phyloP scores from a whole-genome alignment of 2,329 filamentous ascomycete genomes.

The Chrysoporthe puriensis region DNA sequence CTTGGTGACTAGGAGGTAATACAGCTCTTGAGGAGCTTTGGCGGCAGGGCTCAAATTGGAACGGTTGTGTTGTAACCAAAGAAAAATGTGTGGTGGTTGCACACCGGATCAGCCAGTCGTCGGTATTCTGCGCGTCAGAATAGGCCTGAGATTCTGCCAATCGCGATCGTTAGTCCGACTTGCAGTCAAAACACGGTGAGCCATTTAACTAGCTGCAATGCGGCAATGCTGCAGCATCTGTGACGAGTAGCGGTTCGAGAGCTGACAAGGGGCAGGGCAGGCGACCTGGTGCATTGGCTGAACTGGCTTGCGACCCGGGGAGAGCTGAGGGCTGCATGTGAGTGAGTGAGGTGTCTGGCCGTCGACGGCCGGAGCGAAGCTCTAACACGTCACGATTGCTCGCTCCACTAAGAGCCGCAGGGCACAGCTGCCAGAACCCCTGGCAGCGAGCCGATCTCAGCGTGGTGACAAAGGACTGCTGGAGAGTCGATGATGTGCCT shows the following conservation, averaged over 20 bases:
- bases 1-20: conserved; percentile 25
- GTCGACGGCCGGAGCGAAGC: not conserved
- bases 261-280: not conserved
- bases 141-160: conserved; percentile 2
- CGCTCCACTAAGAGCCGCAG: conserved; percentile 1
- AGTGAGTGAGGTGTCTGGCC: not conserved
- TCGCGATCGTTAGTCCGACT: conserved; percentile 14
- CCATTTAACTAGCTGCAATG: not conserved
- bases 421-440: not conserved
- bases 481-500: not conserved
- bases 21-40: not conserved
- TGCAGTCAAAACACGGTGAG: conserved; percentile 18
- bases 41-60: not conserved
- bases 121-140: not conserved
- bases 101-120: conserved; percentile 4
- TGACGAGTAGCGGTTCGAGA: conserved; percentile 2
- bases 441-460: not conserved
- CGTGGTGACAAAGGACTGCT: not conserved
- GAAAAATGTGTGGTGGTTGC: not conserved
- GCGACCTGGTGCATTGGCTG: not conserved
- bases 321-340: not conserved
- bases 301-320: not conserved
- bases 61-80: not conserved
- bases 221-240: conserved; percentile 2
- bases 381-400: not conserved